Evolutionary conservation across 495 filamentous ascomycete genomes (phyloP).

Genomic region (Thermothielavioides terrestris): DNA sequence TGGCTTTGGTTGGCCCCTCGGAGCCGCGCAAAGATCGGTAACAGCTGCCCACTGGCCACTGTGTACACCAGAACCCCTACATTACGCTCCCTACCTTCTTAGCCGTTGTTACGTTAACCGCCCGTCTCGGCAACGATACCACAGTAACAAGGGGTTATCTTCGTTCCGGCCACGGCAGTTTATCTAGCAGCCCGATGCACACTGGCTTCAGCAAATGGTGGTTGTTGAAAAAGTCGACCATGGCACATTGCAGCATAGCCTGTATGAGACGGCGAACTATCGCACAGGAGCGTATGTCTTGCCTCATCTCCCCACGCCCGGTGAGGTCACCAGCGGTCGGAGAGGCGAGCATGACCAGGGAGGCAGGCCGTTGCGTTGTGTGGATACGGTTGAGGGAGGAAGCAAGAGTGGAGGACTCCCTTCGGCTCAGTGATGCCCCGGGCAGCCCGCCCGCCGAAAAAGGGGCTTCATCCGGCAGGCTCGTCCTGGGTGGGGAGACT

Average conservation of each 20-base stretch:
- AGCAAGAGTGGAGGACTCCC: constrained; percentile 3
- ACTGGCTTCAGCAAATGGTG: neutral
- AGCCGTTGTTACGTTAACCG: neutral
- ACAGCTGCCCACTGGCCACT: neutral
- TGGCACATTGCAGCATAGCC: neutral
- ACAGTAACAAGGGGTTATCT: neutral
- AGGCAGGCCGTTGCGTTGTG: neutral
- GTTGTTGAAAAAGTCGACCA: neutral
- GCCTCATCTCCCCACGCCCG: neutral
- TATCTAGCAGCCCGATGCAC: neutral
- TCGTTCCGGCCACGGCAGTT: neutral
- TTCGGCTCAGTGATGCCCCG: neutral
- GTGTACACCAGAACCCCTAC: no score
- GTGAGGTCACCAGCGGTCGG: no score
- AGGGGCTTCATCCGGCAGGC: neutral
- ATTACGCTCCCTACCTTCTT: no score
- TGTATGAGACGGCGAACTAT: neutral
- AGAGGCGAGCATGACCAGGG: neutral
- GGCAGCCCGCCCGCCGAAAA: constrained; percentile 1
- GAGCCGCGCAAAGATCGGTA: neutral
- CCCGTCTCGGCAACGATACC: neutral
- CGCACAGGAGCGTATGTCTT: neutral
- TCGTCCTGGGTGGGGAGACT: neutral
- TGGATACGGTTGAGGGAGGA: neutral
- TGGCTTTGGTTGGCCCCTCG: neutral